Evolutionary conservation across 1,284 basidiomycete genomes (phyloP).

Genomic region (Trichosporon coremiiforme): DNA sequence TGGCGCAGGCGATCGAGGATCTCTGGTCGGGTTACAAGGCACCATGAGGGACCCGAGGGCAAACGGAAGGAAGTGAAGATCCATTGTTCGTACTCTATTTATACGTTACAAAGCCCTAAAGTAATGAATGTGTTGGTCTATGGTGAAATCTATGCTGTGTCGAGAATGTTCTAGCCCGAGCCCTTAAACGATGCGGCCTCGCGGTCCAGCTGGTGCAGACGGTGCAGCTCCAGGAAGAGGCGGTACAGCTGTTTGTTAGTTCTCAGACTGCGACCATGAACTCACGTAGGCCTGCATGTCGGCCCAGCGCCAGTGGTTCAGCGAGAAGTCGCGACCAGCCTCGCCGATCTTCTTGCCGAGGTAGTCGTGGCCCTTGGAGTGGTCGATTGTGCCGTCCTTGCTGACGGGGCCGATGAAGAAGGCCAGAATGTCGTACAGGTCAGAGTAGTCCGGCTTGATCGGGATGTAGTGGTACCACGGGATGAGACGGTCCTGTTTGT

Average conservation of each 20-base stretch:
- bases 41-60: not conserved
- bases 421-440: constrained; percentile 59
- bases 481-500: constrained; percentile 30
- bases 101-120: not conserved
- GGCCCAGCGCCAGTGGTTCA: constrained; percentile 58
- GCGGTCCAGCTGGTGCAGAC: constrained; percentile 50
- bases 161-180: not conserved
- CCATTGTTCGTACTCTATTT: constrained; percentile 1
- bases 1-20: constrained; percentile 44
- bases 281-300: constrained; percentile 59
- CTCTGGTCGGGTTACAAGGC: constrained; percentile 20
- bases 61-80: not conserved
- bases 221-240: constrained; percentile 50
- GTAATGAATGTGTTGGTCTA: constrained; percentile 1
- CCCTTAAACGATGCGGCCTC: constrained; percentile 37
- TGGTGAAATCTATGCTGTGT: not conserved
- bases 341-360: constrained; percentile 59
- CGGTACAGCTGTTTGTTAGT: constrained; percentile 47
- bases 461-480: constrained; percentile 59
- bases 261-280: constrained; percentile 1
- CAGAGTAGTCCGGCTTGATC: constrained; percentile 57
- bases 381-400: constrained; percentile 48
- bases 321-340: constrained; percentile 57
- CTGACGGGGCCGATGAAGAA: constrained; percentile 57
- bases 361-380: constrained; percentile 51